Evolutionary conservation across 169 alveolate genomes (phyloP).

Genomic region (Cryptosporidium meleagridis): DNA sequence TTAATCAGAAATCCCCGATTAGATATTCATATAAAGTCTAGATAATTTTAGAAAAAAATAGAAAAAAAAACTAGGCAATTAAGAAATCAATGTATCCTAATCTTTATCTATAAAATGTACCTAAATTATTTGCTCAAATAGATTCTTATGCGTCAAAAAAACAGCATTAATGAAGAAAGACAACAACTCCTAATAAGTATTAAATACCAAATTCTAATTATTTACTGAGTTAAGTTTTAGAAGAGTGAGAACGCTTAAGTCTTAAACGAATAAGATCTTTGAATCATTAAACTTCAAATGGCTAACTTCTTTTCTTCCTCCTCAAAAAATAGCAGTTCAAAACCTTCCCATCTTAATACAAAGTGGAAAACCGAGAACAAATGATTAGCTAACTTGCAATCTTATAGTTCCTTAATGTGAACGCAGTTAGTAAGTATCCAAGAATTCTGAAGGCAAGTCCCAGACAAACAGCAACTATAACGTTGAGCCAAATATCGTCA

Average conservation of each 20-base stretch:
- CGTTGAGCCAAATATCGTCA: slow-evolving; percentile 16
- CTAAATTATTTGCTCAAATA: background rate
- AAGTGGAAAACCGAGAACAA: background rate
- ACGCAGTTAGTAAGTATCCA: slow-evolving; percentile 51
- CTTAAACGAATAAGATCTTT: background rate
- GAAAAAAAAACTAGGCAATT: too few relatives aligned
- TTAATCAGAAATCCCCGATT: background rate
- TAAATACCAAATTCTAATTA: background rate
- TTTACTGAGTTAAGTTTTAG: too few relatives aligned
- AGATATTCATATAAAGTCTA: too few relatives aligned
- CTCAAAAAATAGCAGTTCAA: too few relatives aligned
- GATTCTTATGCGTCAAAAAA: background rate
- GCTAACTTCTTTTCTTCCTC: background rate
- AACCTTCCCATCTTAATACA: background rate
- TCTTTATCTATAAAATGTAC: too few relatives aligned
- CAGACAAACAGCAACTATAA: slow-evolving; percentile 15
- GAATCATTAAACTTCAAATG: background rate
- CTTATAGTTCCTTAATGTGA: slow-evolving; percentile 28
- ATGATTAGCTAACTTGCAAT: slow-evolving; percentile 12
- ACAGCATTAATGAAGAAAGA: background rate
- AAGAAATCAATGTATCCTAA: too few relatives aligned
- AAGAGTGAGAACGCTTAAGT: background rate
- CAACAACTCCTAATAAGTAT: background rate
- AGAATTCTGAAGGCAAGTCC: slow-evolving; percentile 39
- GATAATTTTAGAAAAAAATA: background rate